Conservation (phyloP, 78 protist species). For the Emiliania huxleyi region DNA sequence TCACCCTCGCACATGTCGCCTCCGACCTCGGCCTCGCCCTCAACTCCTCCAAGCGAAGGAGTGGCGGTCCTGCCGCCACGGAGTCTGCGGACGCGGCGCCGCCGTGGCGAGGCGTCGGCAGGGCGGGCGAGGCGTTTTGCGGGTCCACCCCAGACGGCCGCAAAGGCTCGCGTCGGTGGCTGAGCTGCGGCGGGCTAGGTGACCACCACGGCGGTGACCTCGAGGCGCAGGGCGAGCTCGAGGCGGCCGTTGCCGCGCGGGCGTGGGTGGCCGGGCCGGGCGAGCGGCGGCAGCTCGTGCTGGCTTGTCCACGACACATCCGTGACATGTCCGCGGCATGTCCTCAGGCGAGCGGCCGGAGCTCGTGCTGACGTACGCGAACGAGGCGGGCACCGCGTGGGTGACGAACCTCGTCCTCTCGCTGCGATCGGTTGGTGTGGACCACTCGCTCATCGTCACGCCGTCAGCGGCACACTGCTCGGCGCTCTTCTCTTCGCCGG, state of each 20-base stretch:
- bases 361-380: constrained; percentile 4
- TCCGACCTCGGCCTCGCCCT: neutral
- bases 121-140: neutral
- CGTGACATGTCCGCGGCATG: too few relatives aligned
- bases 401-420: neutral
- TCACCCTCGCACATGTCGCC: neutral
- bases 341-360: neutral
- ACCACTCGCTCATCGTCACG: neutral
- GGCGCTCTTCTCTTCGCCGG: neutral
- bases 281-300: neutral
- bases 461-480: neutral
- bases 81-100: neutral
- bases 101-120: neutral
- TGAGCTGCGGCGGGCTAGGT: neutral
- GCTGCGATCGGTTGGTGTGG: neutral
- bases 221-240: neutral
- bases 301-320: too few relatives aligned
- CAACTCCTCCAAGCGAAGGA: neutral
- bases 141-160: too few relatives aligned
- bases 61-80: too few relatives aligned
- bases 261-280: neutral
- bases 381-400: constrained; percentile 7
- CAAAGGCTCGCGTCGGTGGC: too few relatives aligned
- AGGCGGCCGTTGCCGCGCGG: neutral
- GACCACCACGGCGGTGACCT: neutral